Evolutionary conservation across 176 grass and related monocot genomes (phyloP).

Genomic region (Chrysopogon serrulatus): DNA sequence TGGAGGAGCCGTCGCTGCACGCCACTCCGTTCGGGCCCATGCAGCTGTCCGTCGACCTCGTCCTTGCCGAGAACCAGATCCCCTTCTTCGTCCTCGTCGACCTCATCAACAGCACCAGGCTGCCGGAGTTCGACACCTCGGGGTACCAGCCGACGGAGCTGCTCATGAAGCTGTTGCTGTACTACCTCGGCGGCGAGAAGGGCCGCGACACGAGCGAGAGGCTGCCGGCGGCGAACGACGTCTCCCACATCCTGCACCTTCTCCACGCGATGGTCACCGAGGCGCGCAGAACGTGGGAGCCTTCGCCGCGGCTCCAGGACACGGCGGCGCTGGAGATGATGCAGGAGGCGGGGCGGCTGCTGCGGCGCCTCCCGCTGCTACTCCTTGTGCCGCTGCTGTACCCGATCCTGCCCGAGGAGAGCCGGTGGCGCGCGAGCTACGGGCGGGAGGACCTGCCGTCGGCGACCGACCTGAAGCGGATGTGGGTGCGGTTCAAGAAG

Average conservation of each 20-base stretch:
- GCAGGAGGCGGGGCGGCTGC: constrained; percentile 20
- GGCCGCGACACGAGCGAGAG: constrained; percentile 21
- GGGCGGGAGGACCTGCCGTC: constrained; percentile 25
- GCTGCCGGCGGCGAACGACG: background rate
- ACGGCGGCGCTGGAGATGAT: background rate
- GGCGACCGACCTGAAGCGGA: constrained; percentile 54
- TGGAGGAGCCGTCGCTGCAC: constrained; percentile 31
- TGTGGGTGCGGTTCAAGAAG: constrained; percentile 40
- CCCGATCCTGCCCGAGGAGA: constrained; percentile 40
- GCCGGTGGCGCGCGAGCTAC: constrained; percentile 38
- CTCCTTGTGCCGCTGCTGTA: constrained; percentile 54
- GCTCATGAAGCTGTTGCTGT: constrained; percentile 33
- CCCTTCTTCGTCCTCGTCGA: constrained; percentile 45
- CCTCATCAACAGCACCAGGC: background rate
- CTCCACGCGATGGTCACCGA: constrained; percentile 27
- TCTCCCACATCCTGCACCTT: constrained; percentile 40
- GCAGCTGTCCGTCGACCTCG: constrained; percentile 45
- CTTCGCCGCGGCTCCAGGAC: constrained; percentile 11
- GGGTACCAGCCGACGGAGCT: background rate
- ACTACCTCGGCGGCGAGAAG: constrained; percentile 37
- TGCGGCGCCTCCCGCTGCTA: constrained; percentile 32
- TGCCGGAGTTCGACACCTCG: constrained; percentile 3
- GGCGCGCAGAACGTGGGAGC: constrained; percentile 31
- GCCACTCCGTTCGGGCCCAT: constrained; percentile 31
- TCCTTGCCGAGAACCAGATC: constrained; percentile 54